Conservation (phyloP, 2,329 filamentous ascomycete species). For the Aspergillus spinulosporus region DNA sequence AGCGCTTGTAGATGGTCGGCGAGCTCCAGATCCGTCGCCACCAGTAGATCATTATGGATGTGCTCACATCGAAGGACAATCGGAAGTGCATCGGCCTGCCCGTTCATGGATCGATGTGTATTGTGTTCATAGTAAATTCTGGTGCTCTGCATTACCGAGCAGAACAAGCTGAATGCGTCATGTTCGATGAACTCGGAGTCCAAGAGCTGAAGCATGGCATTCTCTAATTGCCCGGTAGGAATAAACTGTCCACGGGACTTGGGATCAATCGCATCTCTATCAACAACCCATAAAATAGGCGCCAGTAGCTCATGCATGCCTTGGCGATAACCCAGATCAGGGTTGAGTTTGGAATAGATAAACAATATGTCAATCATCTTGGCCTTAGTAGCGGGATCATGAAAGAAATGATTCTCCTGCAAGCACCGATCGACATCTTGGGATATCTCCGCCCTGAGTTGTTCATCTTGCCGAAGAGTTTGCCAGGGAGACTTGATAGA, state of each 20-base stretch:
- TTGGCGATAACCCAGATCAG: constrained; percentile 86
- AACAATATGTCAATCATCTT: constrained; percentile 89
- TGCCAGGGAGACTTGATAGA: constrained; percentile 78
- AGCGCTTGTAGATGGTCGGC: constrained; percentile 76
- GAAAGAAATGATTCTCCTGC: constrained; percentile 89
- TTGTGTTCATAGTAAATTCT: constrained; percentile 82
- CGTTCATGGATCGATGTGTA: constrained; percentile 45
- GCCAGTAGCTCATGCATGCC: constrained; percentile 97
- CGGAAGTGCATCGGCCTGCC: constrained; percentile 56
- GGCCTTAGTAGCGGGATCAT: constrained; percentile 72
- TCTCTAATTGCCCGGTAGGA: constrained; percentile 44
- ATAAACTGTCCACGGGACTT: constrained; percentile 35
- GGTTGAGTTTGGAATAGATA: constrained; percentile 90
- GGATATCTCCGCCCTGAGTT: constrained; percentile 80
- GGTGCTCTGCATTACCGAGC: constrained; percentile 81
- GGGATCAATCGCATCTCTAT: constrained; percentile 73
- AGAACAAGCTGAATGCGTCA: constrained; percentile 84
- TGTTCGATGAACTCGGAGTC: constrained; percentile 79
- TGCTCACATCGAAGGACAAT: constrained; percentile 84
- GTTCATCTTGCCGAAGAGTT: constrained; percentile 79
- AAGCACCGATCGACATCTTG: constrained; percentile 91
- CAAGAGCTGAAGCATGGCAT: constrained; percentile 64
- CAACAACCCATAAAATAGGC: constrained; percentile 80
- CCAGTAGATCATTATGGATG: constrained; percentile 81
- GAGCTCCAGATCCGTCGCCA: constrained; percentile 78